phyloP scores from a whole-genome alignment of 768 basidiomycete species.

The Auricularia sp. region DNA sequence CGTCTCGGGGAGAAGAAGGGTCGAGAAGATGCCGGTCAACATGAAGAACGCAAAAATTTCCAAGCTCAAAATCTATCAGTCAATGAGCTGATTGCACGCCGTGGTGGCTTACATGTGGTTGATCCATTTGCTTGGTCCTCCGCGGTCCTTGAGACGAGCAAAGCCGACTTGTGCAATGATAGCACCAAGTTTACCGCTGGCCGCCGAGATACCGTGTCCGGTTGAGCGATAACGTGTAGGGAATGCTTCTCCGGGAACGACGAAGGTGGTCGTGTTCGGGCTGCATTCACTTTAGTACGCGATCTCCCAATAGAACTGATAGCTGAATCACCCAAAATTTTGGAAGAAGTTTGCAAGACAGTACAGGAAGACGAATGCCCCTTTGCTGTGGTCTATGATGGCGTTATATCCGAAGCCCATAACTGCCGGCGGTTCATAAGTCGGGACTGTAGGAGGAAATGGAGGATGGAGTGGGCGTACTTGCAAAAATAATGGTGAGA shows the following conservation, averaged over 20 bases:
- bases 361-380: constrained; percentile 74
- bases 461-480: constrained; percentile 2
- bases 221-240: constrained; percentile 85
- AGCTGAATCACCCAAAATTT: constrained; percentile 46
- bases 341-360: constrained; percentile 86
- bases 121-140: constrained; percentile 51
- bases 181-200: constrained; percentile 74
- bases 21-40: constrained; percentile 77
- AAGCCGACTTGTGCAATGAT: constrained; percentile 76
- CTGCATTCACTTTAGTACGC: constrained; percentile 15
- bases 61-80: constrained; percentile 24
- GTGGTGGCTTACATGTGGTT: constrained; percentile 45
- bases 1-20: constrained; percentile 72
- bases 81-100: too few relatives aligned
- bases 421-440: not conserved
- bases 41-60: constrained; percentile 82
- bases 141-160: constrained; percentile 55
- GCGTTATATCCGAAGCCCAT: constrained; percentile 59
- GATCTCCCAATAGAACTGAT: not conserved
- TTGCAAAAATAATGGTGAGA: constrained; percentile 50
- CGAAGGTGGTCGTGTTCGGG: constrained; percentile 70
- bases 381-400: constrained; percentile 34
- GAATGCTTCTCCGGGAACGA: constrained; percentile 76
- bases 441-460: too few relatives aligned
- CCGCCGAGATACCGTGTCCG: constrained; percentile 76